Conservation (phyloP, 805 yeast genomes). For the Nakazawaea populi region DNA sequence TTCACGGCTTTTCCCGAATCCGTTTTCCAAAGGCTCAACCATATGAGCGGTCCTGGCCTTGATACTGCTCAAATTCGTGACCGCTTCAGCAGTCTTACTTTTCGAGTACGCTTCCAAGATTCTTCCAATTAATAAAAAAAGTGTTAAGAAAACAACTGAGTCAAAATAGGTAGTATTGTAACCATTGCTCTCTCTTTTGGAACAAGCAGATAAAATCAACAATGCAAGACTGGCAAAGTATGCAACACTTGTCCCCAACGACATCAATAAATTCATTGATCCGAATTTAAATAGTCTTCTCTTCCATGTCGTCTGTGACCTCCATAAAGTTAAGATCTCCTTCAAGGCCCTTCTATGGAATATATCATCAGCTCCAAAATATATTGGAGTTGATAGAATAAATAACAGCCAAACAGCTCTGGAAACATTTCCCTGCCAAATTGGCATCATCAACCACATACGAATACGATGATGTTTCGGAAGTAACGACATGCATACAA, state of each 20-base stretch:
- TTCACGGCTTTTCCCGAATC: slow-evolving; percentile 23
- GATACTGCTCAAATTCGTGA: slow-evolving; percentile 44
- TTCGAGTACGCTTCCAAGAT: slow-evolving; percentile 63
- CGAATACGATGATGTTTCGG: slow-evolving; percentile 35
- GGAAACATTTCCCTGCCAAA: slow-evolving; percentile 58
- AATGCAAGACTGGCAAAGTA: slow-evolving; percentile 63
- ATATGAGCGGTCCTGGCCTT: slow-evolving; percentile 46
- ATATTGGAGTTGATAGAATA: slow-evolving; percentile 63
- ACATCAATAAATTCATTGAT: slow-evolving; percentile 70
- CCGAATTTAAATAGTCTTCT: slow-evolving; percentile 64
- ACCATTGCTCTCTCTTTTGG: slow-evolving; percentile 26
- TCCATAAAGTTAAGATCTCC: slow-evolving; percentile 56
- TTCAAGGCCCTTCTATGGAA: slow-evolving; percentile 63
- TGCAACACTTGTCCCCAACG: slow-evolving; percentile 67
- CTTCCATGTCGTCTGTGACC: slow-evolving; percentile 44
- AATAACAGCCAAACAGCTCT: slow-evolving; percentile 63
- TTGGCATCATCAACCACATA: slow-evolving; percentile 52
- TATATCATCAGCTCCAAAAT: slow-evolving; percentile 67
- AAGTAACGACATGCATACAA: slow-evolving; percentile 62
- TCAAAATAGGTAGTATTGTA: slow-evolving; percentile 68
- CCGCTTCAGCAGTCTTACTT: slow-evolving; percentile 60
- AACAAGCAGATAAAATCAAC: slow-evolving; percentile 37
- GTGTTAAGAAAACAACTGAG: slow-evolving; percentile 69
- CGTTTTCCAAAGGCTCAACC: slow-evolving; percentile 20
- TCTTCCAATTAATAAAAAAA: slow-evolving; percentile 67